Conservation (phyloP, 768 basidiomycete genomes). For the Agaricus subrufescens region DNA sequence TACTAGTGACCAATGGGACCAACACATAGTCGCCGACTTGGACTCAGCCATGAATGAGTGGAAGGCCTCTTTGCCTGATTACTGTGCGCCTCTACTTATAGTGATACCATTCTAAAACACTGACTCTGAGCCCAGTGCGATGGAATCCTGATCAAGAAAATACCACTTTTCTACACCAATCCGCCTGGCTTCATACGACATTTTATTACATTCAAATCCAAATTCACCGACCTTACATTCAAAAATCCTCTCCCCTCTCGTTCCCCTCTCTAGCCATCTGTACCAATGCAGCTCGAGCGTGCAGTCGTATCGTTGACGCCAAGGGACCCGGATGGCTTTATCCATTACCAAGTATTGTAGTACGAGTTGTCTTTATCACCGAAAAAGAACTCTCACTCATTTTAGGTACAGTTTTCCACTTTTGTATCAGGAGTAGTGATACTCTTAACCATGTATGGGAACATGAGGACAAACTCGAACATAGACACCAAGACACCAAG, state of each 20-base stretch:
- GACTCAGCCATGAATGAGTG: slow-evolving; percentile 61
- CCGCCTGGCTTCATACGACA: slow-evolving; percentile 38
- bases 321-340: slow-evolving; percentile 31
- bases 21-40: slow-evolving; percentile 52
- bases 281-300: slow-evolving; percentile 68
- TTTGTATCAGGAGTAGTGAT: slow-evolving; percentile 44
- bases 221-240: slow-evolving; percentile 67
- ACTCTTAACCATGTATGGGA: slow-evolving; percentile 54
- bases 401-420: slow-evolving; percentile 21
- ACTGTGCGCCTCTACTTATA: slow-evolving; percentile 30
- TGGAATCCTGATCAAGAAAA: slow-evolving; percentile 34
- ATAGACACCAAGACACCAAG: slow-evolving; percentile 39
- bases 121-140: slow-evolving; percentile 20
- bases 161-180: slow-evolving; percentile 41
- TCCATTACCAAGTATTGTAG: slow-evolving; percentile 26
- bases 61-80: slow-evolving; percentile 55
- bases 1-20: slow-evolving; percentile 53
- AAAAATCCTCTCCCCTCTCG: slow-evolving; percentile 33
- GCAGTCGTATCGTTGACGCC: slow-evolving; percentile 61
- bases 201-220: slow-evolving; percentile 56
- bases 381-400: background rate
- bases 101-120: background rate
- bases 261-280: slow-evolving; percentile 64
- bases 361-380: slow-evolving; percentile 12
- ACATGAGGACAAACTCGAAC: slow-evolving; percentile 29